Base-by-base conservation (phyloP, 2,329 filamentous ascomycete genomes). In the Periglandula ipomoeae region DNA sequence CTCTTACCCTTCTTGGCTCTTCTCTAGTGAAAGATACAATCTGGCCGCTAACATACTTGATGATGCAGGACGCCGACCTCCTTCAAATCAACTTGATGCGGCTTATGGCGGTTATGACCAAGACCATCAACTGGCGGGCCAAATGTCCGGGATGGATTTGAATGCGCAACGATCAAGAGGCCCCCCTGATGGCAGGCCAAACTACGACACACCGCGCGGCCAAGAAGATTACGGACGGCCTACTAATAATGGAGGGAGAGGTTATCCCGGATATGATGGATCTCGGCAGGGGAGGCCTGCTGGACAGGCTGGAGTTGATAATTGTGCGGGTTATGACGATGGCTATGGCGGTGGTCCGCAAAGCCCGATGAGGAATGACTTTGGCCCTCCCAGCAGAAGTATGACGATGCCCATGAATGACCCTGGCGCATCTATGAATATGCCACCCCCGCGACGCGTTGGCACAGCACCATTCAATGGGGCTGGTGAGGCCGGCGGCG, bases 341-440 rank as follows among this genome's bases (percentile, higher is more conserved):
- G 58, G 58, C 43, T 62, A 62, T 41, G 50, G 50, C 27, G 42
- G 49, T 10, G 55, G 48, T 3, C 52, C 63, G 46, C 65, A 65
- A 34, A 55, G 51, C 23, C 65, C 67, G 10, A 55, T 54, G 8
- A 58, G 60, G 51, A 65, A 70, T 35, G 67, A 69, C 5, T 80
- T 75, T 54, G 75, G 69, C 0, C 72, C 75, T 2, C 76, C 75
- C 8, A 59, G 65, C n/a, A 70, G 80, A 55, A 83, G 79, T 50
- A 78, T 75, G 72, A 84, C 81, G 5, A 79, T 82, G 76, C 78
- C 79, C 2, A 61, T 69, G 3, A 71, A 75, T 48, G 69, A 73
- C 10, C 62, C 73, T 45, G 67, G 70, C 17, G 61, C 64, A 17
- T 65, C 68, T 55, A 65, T 69, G 30, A 68, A 61, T 22, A 59